A percentile compares a stretch with the other conserved stretches of the same genome.
These are phyloP conservation scores for Pleomassaria siparia DNA, from an alignment of 2,329 filamentous ascomycete species.

Conservation along the genomic window DNA sequence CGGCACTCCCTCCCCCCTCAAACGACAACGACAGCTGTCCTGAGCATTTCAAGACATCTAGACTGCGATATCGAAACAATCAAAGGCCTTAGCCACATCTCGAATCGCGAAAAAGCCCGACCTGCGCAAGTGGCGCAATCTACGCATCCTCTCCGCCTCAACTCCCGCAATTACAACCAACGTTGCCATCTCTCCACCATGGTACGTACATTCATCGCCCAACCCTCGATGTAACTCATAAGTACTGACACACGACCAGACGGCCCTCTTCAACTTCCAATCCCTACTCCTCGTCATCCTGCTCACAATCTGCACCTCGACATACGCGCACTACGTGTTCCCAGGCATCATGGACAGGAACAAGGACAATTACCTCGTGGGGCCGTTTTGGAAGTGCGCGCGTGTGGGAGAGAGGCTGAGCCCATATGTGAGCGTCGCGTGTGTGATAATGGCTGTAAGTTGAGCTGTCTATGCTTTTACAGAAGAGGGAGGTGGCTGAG, in stretches of 20 bases:
- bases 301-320: slow-evolving; percentile 91
- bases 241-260: slow-evolving; percentile 54
- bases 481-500: background rate
- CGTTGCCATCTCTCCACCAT: background rate
- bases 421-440: slow-evolving; percentile 93
- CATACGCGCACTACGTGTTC: slow-evolving; percentile 89
- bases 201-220: too few relatives aligned
- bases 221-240: too few relatives aligned
- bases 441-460: slow-evolving; percentile 84
- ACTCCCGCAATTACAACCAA: too few relatives aligned
- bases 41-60: too few relatives aligned
- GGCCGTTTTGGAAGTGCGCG: slow-evolving; percentile 95
- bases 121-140: too few relatives aligned
- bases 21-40: slow-evolving; percentile 2
- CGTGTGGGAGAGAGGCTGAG: slow-evolving; percentile 89
- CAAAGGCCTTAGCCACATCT: background rate
- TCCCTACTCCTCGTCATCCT: slow-evolving; percentile 92
- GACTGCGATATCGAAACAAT: background rate
- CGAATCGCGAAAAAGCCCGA: background rate
- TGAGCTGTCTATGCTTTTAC: background rate
- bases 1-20: too few relatives aligned
- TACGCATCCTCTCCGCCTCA: background rate
- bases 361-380: slow-evolving; percentile 78
- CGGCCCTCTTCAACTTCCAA: slow-evolving; percentile 98
- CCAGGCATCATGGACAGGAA: slow-evolving; percentile 89